Base-by-base conservation (phyloP, 805 yeast genomes). In the Yarrowia osloensis region DNA sequence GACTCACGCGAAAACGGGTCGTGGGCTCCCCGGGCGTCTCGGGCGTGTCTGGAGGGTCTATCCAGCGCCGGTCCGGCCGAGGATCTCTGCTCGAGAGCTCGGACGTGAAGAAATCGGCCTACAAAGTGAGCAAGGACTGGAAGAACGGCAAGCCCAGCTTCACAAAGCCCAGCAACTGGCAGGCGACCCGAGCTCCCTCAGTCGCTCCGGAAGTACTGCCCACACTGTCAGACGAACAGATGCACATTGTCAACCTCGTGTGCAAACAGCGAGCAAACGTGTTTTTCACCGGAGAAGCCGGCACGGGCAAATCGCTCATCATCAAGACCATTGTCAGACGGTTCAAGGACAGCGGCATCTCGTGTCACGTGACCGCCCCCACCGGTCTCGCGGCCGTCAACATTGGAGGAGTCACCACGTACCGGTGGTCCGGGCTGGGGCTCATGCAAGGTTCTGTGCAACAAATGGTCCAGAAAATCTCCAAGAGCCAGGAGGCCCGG, bases 211-310 rank as follows among this genome's bases (percentile, higher is more conserved):
- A 29, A 17, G 37, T 29, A 2, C 24, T 68, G 29, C 71, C 77
- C 11, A 73, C 76, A 1, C 70, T 61, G 7, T 61, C 66, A 0
- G 44, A 70, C 7, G 88, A 86, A 73, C 90, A 86, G 73, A 73
- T 75, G 55, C 67, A 71, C 19, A 85, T 95, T 21, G 80, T 90
- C 7, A 83, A 85, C 11, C 76, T 88, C 49, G 94, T 86, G 0
- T 74, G 83, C 54, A 75, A 79, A 28, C 91, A 94, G 0, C 74
- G 75, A 21, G 78, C 80, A 15, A 90, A 88, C 68, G 78, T 95
- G 13, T 95, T 95, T 74, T 95, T 89, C 76, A 94, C 99, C 0
- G 99, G 99, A 67, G 91, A 98, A 33, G 99, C 99, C 0, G 99
- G 99, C 73, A 95, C 99, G 0, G 99, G 99, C 74, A 95, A 95